Evolutionary conservation across 2,329 filamentous ascomycete genomes (phyloP), one percentile per base, ranked within the genome.

Genomic region (Monilinia polystroma): DNA sequence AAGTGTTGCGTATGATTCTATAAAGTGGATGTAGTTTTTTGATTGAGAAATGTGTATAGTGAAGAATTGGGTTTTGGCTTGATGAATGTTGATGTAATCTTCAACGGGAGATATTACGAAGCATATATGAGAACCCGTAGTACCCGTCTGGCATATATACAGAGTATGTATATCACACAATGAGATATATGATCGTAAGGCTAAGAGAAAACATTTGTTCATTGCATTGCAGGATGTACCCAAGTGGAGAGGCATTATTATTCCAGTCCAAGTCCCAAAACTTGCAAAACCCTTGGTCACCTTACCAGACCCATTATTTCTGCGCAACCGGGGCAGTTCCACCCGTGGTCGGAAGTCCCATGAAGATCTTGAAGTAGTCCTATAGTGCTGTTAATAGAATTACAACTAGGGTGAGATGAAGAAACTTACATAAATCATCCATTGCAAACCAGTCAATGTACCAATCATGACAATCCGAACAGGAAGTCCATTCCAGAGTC

Each of bases 401-500:
- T 43, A 53, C 45, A 6, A n/a, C 14, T 10, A 20, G 20, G 6
- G n/a, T 18, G 29, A 43, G 63, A 1, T 7, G 7, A 26, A n/a
- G 1, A 29, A 29, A 71, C 73, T 82, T 74, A 85, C 90, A 80
- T 93, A 95, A 77, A 93, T 95, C 89, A 96, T 92, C 92, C 92
- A 97, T 81, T 97, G 93, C 69, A 96, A 81, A 68, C 91, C 92
- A 26, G 91, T 96, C 72, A 83, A 73, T 0, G 81, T 83, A 38
- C 79, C 78, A 52, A 75, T 73, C 64, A 66, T 66, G 10, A 66
- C 87, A 75, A 97, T 97, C 74, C 87, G 81, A 60, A 96, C 90
- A 0, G 91, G 89, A 55, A 97, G 80, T 11, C 93, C 93, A 75
- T 96, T 96, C 93, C 93, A 97, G 38, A 97, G 84, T n/a, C 93